phyloP scores from a whole-genome alignment of 2,329 filamentous ascomycete genomes.

The Fusarium odoratissimum region DNA sequence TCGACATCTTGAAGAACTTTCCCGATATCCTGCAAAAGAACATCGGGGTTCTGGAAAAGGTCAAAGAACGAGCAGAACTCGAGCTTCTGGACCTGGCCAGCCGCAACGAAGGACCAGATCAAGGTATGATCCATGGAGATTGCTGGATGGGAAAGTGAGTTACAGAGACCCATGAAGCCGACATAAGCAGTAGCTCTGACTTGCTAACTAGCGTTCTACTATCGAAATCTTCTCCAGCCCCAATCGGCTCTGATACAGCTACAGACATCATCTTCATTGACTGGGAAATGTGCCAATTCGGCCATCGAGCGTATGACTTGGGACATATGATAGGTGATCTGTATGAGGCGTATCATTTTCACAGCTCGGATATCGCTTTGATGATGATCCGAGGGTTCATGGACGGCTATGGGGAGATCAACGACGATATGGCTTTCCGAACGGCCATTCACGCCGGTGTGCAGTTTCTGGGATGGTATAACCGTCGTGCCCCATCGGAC shows the following conservation, averaged over 20 bases:
- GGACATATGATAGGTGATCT: neutral
- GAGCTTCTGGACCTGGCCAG: neutral
- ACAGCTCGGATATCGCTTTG: neutral
- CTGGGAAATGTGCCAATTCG: neutral
- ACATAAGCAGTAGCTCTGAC: accelerated
- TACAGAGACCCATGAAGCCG: neutral
- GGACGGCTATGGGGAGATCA: neutral
- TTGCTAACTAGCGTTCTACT: neutral
- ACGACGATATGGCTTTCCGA: neutral
- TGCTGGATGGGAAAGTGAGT: neutral
- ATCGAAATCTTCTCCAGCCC: neutral
- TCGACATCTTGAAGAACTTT: neutral
- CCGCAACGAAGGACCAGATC: neutral
- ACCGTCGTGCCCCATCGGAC: neutral
- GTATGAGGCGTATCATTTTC: neutral
- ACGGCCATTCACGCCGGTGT: neutral
- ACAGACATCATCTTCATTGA: neutral
- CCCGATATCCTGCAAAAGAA: neutral
- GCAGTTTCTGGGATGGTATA: neutral
- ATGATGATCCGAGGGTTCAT: neutral
- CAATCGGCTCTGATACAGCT: accelerated
- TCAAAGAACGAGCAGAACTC: neutral
- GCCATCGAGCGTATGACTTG: neutral
- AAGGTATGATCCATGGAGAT: neutral
- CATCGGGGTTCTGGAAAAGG: neutral